Evolutionary conservation across 305 asterid genomes (phyloP).

Genomic region (Fraxinus platypoda): DNA sequence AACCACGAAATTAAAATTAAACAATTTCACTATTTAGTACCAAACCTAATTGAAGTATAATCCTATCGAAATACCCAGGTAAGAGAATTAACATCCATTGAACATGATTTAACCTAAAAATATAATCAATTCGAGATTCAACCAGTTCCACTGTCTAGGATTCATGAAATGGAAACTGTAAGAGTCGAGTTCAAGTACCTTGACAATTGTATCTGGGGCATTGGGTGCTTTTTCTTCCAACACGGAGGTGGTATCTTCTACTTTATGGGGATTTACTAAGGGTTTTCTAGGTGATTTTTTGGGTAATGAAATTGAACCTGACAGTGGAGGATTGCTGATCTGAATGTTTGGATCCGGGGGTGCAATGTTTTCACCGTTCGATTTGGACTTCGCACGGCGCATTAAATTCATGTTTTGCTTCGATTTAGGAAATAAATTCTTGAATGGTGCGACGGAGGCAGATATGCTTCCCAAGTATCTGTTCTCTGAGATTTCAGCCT

Average conservation of each 20-base stretch:
- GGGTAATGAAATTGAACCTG: conserved; percentile 46
- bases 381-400: conserved; percentile 42
- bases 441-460: conserved; percentile 52
- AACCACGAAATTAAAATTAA: background rate
- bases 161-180: conserved; percentile 2
- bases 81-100: background rate
- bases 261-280: conserved; percentile 18
- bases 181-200: conserved; percentile 40
- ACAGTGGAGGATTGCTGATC: conserved; percentile 57
- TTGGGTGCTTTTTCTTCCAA: conserved; percentile 28
- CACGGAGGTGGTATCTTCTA: conserved; percentile 34
- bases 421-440: conserved; percentile 58
- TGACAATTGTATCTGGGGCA: conserved; percentile 58
- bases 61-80: background rate
- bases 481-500: conserved; percentile 49
- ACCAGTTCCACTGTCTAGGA: conserved; percentile 11
- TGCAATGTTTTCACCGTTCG: conserved; percentile 60
- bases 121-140: background rate
- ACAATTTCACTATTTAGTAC: background rate
- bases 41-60: background rate
- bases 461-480: conserved; percentile 59
- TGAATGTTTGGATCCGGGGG: conserved; percentile 75
- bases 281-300: conserved; percentile 43
- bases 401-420: conserved; percentile 47
- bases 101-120: background rate